Evolutionary conservation across 768 basidiomycete species (phyloP).

Genomic region (Mycena galericulata): DNA sequence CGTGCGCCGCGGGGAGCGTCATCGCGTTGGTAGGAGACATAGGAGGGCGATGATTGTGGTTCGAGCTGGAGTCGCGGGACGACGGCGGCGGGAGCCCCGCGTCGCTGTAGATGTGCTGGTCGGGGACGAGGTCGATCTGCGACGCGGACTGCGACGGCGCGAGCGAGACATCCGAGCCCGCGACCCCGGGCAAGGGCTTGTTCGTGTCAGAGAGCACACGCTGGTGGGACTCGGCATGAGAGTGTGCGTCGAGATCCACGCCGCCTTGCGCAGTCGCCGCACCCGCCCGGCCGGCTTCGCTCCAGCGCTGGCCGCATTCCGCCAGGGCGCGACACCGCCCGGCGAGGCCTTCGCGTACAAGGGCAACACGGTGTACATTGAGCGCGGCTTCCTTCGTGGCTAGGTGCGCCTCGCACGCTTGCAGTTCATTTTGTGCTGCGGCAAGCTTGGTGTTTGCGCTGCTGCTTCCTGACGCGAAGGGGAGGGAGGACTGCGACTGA

Average conservation of each 20-base stretch:
- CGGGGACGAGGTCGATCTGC: conserved; percentile 54
- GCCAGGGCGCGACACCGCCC: conserved; percentile 73
- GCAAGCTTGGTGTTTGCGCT: conserved; percentile 60
- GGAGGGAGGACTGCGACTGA: conserved; percentile 38
- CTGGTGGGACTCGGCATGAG: background rate
- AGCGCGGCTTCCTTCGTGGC: conserved; percentile 77
- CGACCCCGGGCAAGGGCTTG: conserved; percentile 44
- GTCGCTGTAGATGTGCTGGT: conserved; percentile 36
- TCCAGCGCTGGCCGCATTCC: conserved; percentile 78
- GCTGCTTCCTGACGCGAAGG: conserved; percentile 42
- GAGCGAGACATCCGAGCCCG: conserved; percentile 66
- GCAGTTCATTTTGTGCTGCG: conserved; percentile 79
- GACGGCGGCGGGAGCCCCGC: conserved; percentile 29
- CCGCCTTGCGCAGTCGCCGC: conserved; percentile 21
- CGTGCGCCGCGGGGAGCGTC: conserved; percentile 64
- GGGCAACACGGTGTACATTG: conserved; percentile 59
- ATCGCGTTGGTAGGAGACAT: conserved; percentile 30
- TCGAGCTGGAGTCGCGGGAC: conserved; percentile 18
- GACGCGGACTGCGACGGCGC: conserved; percentile 85
- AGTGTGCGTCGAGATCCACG: background rate
- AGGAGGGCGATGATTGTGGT: too few species aligned
- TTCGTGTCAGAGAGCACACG: conserved; percentile 18
- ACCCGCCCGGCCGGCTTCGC: conserved; percentile 72
- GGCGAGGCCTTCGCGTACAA: conserved; percentile 72
- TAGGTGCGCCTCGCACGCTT: conserved; percentile 84